A percentile compares a stretch with the other conserved stretches of the same genome.
Evolutionary conservation across 164 flowering plant species (phyloP).

Genomic region (Macadamia integrifolia): DNA sequence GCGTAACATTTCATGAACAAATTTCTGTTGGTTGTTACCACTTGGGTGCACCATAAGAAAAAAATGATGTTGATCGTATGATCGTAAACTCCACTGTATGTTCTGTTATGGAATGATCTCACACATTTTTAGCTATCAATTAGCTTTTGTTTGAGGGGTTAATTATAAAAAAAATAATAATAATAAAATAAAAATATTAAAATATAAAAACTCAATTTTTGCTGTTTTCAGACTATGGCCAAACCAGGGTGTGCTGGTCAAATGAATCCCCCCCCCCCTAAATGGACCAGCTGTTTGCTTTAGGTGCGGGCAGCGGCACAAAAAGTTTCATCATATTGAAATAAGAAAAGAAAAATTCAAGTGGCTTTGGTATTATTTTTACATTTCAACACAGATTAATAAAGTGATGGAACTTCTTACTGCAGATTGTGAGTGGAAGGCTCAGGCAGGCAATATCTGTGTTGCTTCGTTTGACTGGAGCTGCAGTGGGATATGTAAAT

Average conservation of each 20-base stretch:
- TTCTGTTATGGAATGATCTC: too few species aligned
- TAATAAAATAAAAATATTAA: too few species aligned
- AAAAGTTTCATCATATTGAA: too few species aligned
- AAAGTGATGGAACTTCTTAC: not conserved
- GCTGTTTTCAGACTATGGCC: not conserved
- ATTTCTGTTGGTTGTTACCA: not conserved
- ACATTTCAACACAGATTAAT: not conserved
- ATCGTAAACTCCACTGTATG: not conserved
- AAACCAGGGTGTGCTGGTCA: not conserved
- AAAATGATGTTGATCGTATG: not conserved
- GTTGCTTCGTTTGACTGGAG: conserved; percentile 85
- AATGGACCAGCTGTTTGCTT: too few species aligned
- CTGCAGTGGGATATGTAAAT: conserved; percentile 73
- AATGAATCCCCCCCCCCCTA: too few species aligned
- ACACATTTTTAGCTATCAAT: too few species aligned
- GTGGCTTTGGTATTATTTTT: too few species aligned
- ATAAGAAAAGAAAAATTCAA: too few species aligned
- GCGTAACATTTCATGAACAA: not conserved
- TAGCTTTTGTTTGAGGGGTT: too few species aligned
- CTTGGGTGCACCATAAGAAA: not conserved
- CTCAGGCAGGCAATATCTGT: conserved; percentile 68
- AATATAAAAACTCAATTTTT: too few species aligned
- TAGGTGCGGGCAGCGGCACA: too few species aligned
- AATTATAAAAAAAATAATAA: too few species aligned
- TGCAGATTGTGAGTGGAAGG: conserved; percentile 77